A percentile compares a stretch with the other conserved stretches of the same genome.
Evolutionary conservation across 345 rosid genomes (phyloP).

Genomic region (Rhodamnia rubescens): DNA sequence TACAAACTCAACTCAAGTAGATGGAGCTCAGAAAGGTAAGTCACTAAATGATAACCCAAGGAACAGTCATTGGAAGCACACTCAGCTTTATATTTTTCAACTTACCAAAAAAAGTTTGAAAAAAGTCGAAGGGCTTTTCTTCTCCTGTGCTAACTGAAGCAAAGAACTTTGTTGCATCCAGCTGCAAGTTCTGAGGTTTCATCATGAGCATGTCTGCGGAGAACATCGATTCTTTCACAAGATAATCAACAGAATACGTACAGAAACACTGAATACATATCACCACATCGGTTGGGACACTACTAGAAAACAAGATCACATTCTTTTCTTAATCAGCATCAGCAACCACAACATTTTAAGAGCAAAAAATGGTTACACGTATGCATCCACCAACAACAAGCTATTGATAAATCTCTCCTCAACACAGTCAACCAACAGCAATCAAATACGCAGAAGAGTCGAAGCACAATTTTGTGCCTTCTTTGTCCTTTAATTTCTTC

Average conservation of each 20-base stretch:
- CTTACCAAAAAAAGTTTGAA: slow-evolving; percentile 57
- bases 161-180: slow-evolving; percentile 35
- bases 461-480: neutral
- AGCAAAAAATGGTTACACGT: neutral
- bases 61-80: neutral
- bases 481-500: neutral
- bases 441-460: neutral
- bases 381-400: neutral
- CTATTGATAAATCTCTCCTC: neutral
- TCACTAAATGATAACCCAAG: neutral
- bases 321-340: neutral
- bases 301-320: neutral
- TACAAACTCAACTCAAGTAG: neutral
- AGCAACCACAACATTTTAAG: neutral
- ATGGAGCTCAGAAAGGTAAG: neutral
- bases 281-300: neutral
- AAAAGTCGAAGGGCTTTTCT: slow-evolving; percentile 63
- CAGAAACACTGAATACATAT: neutral
- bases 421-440: neutral
- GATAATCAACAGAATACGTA: neutral
- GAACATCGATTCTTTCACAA: neutral
- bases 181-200: slow-evolving; percentile 29
- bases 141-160: slow-evolving; percentile 46
- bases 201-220: slow-evolving; percentile 27
- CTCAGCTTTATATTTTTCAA: neutral